Conservation (phyloP, 257 asterid species). For the Verbena officinalis region DNA sequence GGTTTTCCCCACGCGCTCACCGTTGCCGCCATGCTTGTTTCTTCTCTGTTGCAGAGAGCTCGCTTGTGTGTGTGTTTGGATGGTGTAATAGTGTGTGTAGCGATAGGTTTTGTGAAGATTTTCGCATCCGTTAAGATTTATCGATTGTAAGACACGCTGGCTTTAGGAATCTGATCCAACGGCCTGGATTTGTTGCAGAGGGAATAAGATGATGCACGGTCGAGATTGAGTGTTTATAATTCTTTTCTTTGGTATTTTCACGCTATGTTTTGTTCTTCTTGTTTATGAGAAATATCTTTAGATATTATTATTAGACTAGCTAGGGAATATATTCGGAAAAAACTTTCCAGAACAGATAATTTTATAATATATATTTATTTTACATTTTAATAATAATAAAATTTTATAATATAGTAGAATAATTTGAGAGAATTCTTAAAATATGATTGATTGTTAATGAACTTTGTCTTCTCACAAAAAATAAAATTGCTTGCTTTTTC, state of each 20-base stretch:
- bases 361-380: too few relatives aligned
- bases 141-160: background rate
- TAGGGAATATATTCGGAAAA: too few relatives aligned
- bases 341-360: too few relatives aligned
- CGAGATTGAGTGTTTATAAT: background rate
- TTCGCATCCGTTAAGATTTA: constrained; percentile 30
- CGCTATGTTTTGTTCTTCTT: background rate
- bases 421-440: too few relatives aligned
- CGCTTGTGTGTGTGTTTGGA: background rate
- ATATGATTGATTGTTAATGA: too few relatives aligned
- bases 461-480: too few relatives aligned
- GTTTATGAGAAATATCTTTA: too few relatives aligned
- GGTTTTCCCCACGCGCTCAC: constrained; percentile 72
- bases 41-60: background rate
- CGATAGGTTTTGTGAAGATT: constrained; percentile 40
- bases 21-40: constrained; percentile 62
- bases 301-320: too few relatives aligned
- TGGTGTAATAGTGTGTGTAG: constrained; percentile 18
- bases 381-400: too few relatives aligned
- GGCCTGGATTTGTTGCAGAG: constrained; percentile 15
- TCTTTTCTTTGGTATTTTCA: background rate
- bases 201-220: constrained; percentile 27
- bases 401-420: too few relatives aligned
- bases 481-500: too few relatives aligned
- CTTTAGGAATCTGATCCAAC: constrained; percentile 40